Evolutionary conservation across 169 alveolate species (phyloP).

Genomic region (Condylostoma magnum): DNA sequence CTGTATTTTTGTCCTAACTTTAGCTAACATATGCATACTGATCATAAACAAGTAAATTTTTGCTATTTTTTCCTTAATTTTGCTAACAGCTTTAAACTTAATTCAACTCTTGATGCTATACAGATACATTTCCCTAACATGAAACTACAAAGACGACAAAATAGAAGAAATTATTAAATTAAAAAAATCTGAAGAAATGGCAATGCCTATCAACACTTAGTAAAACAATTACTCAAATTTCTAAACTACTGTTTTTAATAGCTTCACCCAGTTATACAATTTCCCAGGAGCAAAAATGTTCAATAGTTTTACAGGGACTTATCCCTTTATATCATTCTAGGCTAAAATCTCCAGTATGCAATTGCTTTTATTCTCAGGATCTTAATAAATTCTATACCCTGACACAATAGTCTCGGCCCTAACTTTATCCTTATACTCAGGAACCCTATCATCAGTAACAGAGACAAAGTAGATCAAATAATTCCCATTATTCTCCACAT

Average conservation of each 20-base stretch:
- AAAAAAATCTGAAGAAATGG: too few species aligned
- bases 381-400: neutral
- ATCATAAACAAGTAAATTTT: too few species aligned
- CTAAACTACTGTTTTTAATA: neutral
- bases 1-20: too few species aligned
- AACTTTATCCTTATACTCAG: neutral
- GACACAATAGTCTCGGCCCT: conserved; percentile 11
- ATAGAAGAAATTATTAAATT: too few species aligned
- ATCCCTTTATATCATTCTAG: conserved; percentile 11
- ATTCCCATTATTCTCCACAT: neutral
- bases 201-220: too few species aligned
- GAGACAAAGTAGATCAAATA: neutral
- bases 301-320: neutral
- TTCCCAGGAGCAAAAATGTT: neutral
- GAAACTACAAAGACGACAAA: too few species aligned
- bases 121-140: too few species aligned
- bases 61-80: too few species aligned
- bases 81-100: too few species aligned
- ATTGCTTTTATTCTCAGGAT: neutral
- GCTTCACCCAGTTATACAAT: neutral
- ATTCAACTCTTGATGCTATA: too few species aligned
- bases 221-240: too few species aligned
- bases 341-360: neutral
- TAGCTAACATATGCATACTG: too few species aligned
- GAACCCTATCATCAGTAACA: neutral